A percentile compares a stretch with the other conserved stretches of the same genome.
Evolutionary conservation across 768 basidiomycete genomes (phyloP).

Genomic region (Cantharellus cinnabarinus): DNA sequence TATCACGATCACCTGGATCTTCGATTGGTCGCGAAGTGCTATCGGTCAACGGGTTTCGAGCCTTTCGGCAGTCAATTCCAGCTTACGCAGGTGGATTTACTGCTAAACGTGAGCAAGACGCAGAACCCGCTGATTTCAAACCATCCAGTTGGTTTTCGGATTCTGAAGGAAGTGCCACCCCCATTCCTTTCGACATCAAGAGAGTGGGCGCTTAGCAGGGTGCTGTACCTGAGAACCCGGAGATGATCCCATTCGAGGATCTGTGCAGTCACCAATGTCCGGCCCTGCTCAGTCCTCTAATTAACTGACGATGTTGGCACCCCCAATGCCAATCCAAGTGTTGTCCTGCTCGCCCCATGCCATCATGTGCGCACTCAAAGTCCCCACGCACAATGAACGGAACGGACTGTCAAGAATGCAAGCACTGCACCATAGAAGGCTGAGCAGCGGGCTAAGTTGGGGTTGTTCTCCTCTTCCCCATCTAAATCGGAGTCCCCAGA

Average conservation of each 20-base stretch:
- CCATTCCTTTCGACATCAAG: no score
- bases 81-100: no score
- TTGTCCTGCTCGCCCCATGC: constrained; percentile 22
- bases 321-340: not conserved
- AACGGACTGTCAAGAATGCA: constrained; percentile 40
- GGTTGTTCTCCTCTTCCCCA: constrained; percentile 34
- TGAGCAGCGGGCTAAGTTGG: constrained; percentile 43
- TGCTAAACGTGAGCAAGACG: no score
- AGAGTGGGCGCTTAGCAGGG: no score
- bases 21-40: constrained; percentile 1
- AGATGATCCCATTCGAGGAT: no score
- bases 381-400: constrained; percentile 45
- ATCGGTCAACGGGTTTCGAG: not conserved
- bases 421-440: constrained; percentile 46
- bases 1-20: constrained; percentile 39
- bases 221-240: no score
- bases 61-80: not conserved
- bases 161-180: no score
- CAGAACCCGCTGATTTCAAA: no score
- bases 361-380: constrained; percentile 45
- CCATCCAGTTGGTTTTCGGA: no score
- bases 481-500: constrained; percentile 25
- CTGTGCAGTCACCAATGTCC: no score
- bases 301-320: constrained; percentile 3
- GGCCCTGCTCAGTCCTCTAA: no score